Evolutionary conservation across 257 asterid species (phyloP).

Genomic region (Striga asiatica): DNA sequence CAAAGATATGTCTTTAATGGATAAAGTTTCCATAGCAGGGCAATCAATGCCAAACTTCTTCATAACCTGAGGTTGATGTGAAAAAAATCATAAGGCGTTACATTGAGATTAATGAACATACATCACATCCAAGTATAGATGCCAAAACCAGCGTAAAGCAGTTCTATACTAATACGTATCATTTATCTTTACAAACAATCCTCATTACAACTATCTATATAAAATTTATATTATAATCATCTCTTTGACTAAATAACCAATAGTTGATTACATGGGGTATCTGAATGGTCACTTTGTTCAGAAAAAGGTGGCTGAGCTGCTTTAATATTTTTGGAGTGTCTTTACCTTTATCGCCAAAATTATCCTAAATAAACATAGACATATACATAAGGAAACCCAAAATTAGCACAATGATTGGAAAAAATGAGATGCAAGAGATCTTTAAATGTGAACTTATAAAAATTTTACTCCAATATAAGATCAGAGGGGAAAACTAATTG

Average conservation of each 20-base stretch:
- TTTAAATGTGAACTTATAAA: background rate
- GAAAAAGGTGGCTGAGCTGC: conserved; percentile 83
- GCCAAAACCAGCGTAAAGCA: background rate
- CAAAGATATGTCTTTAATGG: conserved; percentile 79
- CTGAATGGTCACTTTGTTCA: conserved; percentile 83
- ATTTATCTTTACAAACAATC: conserved; percentile 6
- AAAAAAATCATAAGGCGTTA: conserved; percentile 4
- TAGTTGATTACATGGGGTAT: conserved; percentile 71
- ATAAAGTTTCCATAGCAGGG: conserved; percentile 57
- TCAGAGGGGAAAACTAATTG: background rate
- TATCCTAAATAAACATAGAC: conserved; percentile 40
- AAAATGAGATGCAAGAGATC: background rate
- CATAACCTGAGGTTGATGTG: conserved; percentile 39
- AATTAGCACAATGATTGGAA: background rate
- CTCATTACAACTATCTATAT: background rate
- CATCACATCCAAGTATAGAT: background rate
- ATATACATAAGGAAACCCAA: conserved; percentile 1
- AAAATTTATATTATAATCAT: background rate
- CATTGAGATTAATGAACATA: background rate
- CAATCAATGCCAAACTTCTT: conserved; percentile 54
- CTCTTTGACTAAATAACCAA: background rate
- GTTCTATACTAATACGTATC: background rate
- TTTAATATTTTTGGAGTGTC: conserved; percentile 77
- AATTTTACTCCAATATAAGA: background rate
- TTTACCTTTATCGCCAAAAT: conserved; percentile 74